Evolutionary conservation across 108 stramenopile genomes (phyloP).

Genomic region (Nitzschia sp.): DNA sequence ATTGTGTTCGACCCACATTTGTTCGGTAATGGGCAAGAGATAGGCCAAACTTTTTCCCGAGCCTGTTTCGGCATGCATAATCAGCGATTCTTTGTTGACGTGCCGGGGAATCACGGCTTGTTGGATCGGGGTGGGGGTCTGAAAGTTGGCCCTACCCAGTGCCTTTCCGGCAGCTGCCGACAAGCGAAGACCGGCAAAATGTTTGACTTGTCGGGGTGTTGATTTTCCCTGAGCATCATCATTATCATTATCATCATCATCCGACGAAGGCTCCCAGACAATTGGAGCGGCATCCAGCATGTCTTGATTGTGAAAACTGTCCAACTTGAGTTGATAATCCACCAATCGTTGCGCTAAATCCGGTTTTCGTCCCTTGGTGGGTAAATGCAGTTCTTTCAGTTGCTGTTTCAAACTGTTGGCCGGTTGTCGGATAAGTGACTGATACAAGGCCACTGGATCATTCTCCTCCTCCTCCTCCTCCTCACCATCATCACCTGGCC

Average conservation of each 20-base stretch:
- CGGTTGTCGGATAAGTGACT: constrained; percentile 48
- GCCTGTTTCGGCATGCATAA: constrained; percentile 84
- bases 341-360: constrained; percentile 76
- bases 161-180: constrained; percentile 67
- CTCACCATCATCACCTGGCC: not conserved
- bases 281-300: constrained; percentile 7
- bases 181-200: constrained; percentile 67
- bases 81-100: constrained; percentile 52
- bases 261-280: constrained; percentile 5
- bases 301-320: no score
- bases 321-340: constrained; percentile 42
- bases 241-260: constrained; percentile 24
- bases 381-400: constrained; percentile 48
- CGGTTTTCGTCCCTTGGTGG: constrained; percentile 72
- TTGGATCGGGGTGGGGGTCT: constrained; percentile 78
- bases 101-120: constrained; percentile 51
- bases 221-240: constrained; percentile 1
- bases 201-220: not conserved
- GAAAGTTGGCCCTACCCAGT: constrained; percentile 55
- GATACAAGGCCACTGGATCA: constrained; percentile 15
- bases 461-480: not conserved
- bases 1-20: constrained; percentile 56
- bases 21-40: constrained; percentile 82
- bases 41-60: constrained; percentile 85
- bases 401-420: constrained; percentile 74